A percentile compares a stretch with the other conserved stretches of the same genome.
phyloP scores from a whole-genome alignment of 768 basidiomycete species.

The Tylopilus subfusipes region DNA sequence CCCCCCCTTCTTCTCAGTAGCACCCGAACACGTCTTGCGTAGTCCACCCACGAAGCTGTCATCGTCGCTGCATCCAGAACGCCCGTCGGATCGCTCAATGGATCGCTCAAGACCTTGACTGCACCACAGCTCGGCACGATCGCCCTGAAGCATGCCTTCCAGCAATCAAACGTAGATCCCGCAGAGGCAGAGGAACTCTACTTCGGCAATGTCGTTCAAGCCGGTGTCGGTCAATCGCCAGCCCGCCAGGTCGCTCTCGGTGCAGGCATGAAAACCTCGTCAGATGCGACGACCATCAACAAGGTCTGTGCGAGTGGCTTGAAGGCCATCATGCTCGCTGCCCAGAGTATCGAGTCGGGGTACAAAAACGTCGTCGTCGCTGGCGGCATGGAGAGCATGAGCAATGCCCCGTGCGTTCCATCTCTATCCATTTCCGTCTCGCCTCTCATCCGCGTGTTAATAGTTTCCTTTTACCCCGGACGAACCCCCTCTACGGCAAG shows the following conservation, averaged over 20 bases:
- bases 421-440: background rate
- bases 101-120: slow-evolving; percentile 80
- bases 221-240: slow-evolving; percentile 96
- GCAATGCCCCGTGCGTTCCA: slow-evolving; percentile 86
- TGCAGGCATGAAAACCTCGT: slow-evolving; percentile 77
- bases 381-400: slow-evolving; percentile 99
- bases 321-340: slow-evolving; percentile 92
- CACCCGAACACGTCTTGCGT: background rate
- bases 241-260: slow-evolving; percentile 94
- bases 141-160: slow-evolving; percentile 88
- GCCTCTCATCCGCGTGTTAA: background rate
- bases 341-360: slow-evolving; percentile 86
- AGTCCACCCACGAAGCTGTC: slow-evolving; percentile 72
- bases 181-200: slow-evolving; percentile 90
- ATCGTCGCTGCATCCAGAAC: slow-evolving; percentile 94
- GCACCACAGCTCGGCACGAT: slow-evolving; percentile 87
- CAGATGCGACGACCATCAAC: slow-evolving; percentile 98
- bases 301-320: slow-evolving; percentile 99
- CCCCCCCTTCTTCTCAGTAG: background rate
- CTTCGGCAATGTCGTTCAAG: slow-evolving; percentile 97
- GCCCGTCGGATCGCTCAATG: slow-evolving; percentile 91
- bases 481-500: slow-evolving; percentile 84
- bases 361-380: slow-evolving; percentile 85
- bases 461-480: slow-evolving; percentile 80
- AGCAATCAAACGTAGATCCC: slow-evolving; percentile 75